Conservation (phyloP, 495 filamentous ascomycete species). For the Lichenothelia convexa region DNA sequence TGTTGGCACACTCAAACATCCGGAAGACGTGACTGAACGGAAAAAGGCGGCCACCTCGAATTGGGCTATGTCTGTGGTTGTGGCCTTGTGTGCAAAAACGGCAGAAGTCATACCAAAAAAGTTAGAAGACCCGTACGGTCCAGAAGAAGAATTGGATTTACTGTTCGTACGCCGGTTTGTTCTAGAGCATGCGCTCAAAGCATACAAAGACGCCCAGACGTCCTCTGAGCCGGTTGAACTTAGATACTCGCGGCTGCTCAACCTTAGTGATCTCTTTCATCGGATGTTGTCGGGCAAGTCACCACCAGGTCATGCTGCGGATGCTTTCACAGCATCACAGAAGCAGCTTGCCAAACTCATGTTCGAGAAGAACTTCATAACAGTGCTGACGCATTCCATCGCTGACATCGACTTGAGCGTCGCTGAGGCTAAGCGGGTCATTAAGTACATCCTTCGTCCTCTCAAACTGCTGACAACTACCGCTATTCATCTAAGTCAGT, state of each 20-base stretch:
- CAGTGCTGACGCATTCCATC: constrained; percentile 72
- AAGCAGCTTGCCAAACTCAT: constrained; percentile 78
- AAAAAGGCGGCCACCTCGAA: constrained; percentile 70
- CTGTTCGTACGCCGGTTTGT: constrained; percentile 87
- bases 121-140: too few species aligned
- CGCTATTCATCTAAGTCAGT: constrained; percentile 66
- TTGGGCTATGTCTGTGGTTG: constrained; percentile 69
- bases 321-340: constrained; percentile 24
- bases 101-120: too few species aligned
- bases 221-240: constrained; percentile 66
- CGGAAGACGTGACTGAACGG: constrained; percentile 55
- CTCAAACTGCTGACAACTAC: constrained; percentile 72
- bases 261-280: constrained; percentile 77
- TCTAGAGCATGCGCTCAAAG: constrained; percentile 76
- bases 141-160: constrained; percentile 69
- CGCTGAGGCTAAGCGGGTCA: constrained; percentile 74
- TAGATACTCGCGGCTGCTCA: constrained; percentile 73
- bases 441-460: constrained; percentile 89
- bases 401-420: constrained; percentile 93
- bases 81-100: constrained; percentile 74
- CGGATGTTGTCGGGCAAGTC: constrained; percentile 73
- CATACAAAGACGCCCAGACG: constrained; percentile 73
- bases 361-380: constrained; percentile 94
- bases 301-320: constrained; percentile 26
- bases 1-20: constrained; percentile 51